Evolutionary conservation across 2,329 filamentous ascomycete species (phyloP).

Genomic region (Fusarium fujikuroi): DNA sequence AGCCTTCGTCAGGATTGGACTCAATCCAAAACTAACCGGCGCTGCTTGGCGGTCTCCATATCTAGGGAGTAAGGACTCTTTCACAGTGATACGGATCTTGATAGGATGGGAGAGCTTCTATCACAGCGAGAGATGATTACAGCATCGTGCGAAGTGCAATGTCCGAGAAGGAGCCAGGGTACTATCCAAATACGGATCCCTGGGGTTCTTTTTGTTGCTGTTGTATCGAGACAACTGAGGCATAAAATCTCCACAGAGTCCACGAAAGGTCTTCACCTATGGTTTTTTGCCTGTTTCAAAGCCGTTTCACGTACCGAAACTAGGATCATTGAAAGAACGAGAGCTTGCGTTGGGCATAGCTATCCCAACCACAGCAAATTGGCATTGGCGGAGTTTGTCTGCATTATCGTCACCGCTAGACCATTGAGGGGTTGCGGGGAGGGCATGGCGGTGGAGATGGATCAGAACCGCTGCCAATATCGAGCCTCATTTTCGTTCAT

Average conservation of each 20-base stretch:
- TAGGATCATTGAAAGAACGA: not conserved
- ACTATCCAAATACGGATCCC: conserved; percentile 6
- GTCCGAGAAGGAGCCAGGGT: conserved; percentile 16
- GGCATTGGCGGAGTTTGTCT: conserved; percentile 5
- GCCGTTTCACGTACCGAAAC: conserved; percentile 2
- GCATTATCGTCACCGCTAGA: not conserved
- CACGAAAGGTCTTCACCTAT: conserved; percentile 6
- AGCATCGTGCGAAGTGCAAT: conserved; percentile 14
- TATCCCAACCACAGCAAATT: conserved; percentile 1
- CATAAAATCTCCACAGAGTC: conserved; percentile 10
- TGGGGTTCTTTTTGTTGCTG: conserved; percentile 11
- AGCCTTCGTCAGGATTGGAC: not conserved
- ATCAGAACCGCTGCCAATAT: conserved; percentile 2
- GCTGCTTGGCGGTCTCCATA: conserved; percentile 34
- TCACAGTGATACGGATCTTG: not conserved
- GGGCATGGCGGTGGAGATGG: conserved; percentile 8
- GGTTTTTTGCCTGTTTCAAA: conserved; percentile 14
- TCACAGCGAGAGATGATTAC: conserved; percentile 13
- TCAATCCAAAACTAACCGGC: conserved; percentile 22
- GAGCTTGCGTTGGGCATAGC: not conserved
- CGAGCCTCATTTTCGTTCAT: conserved; percentile 31
- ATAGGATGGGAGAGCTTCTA: conserved; percentile 30
- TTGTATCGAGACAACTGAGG: conserved; percentile 21
- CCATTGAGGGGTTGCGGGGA: conserved; percentile 18
- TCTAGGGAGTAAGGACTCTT: conserved; percentile 7